Percentiles rank a stretch among this genome's conserved stretches.
These are phyloP conservation scores for Fusarium sp. DNA, from an alignment of 2,329 filamentous ascomycete species.

Conservation along the genomic window DNA sequence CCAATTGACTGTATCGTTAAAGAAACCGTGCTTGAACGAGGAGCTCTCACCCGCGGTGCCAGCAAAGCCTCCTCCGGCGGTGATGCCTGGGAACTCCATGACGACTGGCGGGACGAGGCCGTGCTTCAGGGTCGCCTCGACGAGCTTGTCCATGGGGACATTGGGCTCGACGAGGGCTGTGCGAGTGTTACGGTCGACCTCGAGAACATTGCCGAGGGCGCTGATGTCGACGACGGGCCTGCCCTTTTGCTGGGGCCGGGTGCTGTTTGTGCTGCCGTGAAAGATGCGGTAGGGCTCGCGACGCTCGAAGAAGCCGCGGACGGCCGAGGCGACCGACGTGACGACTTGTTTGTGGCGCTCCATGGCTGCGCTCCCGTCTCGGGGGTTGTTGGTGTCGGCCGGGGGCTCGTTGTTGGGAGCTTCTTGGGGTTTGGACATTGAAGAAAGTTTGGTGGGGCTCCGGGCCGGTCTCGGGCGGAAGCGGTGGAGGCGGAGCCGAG, in stretches of 20 bases:
- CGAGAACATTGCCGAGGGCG: slow-evolving; percentile 70
- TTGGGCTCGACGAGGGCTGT: slow-evolving; percentile 75
- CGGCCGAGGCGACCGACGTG: slow-evolving; percentile 54
- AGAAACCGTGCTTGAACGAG: slow-evolving; percentile 74
- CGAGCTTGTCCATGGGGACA: slow-evolving; percentile 73
- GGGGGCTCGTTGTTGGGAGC: slow-evolving; percentile 14
- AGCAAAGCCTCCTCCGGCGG: slow-evolving; percentile 73
- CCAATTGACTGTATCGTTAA: slow-evolving; percentile 69
- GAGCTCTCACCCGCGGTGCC: slow-evolving; percentile 75
- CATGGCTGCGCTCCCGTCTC: slow-evolving; percentile 43
- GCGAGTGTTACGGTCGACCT: slow-evolving; percentile 62
- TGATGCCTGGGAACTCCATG: slow-evolving; percentile 78
- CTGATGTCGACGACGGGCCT: slow-evolving; percentile 75
- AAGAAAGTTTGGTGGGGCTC: slow-evolving; percentile 32
- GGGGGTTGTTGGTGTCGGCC: slow-evolving; percentile 7
- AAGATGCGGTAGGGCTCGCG: slow-evolving; percentile 74
- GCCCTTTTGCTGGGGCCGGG: slow-evolving; percentile 63
- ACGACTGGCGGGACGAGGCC: slow-evolving; percentile 72
- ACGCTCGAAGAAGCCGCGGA: slow-evolving; percentile 57
- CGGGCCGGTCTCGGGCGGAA: slow-evolving; percentile 34
- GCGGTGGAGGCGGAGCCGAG: slow-evolving; percentile 38
- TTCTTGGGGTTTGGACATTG: slow-evolving; percentile 13
- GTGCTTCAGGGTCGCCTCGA: slow-evolving; percentile 64
- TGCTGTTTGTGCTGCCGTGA: slow-evolving; percentile 82
- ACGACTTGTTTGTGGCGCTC: slow-evolving; percentile 60